Conservation (phyloP, 768 basidiomycete genomes). For the Clavulina sp. region DNA sequence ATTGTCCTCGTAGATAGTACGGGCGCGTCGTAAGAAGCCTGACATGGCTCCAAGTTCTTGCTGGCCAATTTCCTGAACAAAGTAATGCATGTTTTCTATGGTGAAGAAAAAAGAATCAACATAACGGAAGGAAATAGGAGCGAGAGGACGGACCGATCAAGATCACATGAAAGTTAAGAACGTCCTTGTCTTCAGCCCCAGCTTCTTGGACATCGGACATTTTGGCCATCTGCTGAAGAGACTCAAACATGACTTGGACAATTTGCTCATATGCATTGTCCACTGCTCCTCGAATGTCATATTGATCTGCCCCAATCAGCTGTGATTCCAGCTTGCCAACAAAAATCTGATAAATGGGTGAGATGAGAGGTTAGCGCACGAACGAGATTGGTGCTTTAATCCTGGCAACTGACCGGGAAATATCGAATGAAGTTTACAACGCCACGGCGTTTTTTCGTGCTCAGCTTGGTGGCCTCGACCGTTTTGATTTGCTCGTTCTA, state of each 20-base stretch:
- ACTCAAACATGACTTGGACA: conserved; percentile 81
- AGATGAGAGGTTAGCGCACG: background rate
- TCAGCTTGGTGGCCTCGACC: conserved; percentile 81
- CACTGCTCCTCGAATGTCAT: conserved; percentile 61
- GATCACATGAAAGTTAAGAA: conserved; percentile 90
- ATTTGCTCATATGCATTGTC: conserved; percentile 78
- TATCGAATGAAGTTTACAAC: conserved; percentile 83
- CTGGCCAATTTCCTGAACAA: conserved; percentile 63
- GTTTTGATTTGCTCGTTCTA: conserved; percentile 75
- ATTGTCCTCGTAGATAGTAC: conserved; percentile 79
- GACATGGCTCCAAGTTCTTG: conserved; percentile 47
- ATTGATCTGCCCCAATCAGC: conserved; percentile 52
- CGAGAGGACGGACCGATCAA: conserved; percentile 55
- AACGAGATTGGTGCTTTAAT: background rate
- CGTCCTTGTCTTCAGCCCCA: conserved; percentile 78
- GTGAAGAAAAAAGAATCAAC: conserved; percentile 3
- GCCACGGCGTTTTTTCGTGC: conserved; percentile 82
- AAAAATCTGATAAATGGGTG: conserved; percentile 28
- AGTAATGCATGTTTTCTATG: conserved; percentile 92
- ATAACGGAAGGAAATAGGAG: background rate
- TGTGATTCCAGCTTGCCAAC: conserved; percentile 71
- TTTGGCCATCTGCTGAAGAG: conserved; percentile 89
- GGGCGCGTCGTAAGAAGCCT: conserved; percentile 51
- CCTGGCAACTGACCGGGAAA: conserved; percentile 41
- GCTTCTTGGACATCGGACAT: conserved; percentile 54